Evolutionary conservation across 805 yeast species (phyloP).

Genomic region (Nakazawaea molendinolei): DNA sequence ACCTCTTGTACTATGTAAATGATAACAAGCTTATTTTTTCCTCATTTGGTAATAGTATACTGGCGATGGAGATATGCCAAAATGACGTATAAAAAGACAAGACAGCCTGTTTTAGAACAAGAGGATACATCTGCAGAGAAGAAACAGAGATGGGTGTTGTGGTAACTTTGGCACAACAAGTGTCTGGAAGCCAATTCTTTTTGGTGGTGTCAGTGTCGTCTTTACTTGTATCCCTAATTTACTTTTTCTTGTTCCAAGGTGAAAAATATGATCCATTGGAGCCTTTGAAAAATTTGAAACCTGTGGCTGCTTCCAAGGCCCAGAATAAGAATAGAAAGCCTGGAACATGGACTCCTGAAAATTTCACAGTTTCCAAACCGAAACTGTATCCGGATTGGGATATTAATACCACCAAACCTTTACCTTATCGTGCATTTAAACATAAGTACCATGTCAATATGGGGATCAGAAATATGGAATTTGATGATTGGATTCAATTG

Average conservation of each 20-base stretch:
- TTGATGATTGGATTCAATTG: conserved; percentile 58
- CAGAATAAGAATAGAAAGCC: conserved; percentile 38
- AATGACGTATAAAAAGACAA: neutral
- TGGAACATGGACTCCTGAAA: conserved; percentile 52
- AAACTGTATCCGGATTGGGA: conserved; percentile 42
- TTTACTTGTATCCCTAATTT: conserved; percentile 2
- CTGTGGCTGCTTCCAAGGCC: conserved; percentile 27
- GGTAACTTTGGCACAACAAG: neutral
- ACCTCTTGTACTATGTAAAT: neutral
- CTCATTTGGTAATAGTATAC: conserved; percentile 5
- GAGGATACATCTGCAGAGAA: too few relatives aligned
- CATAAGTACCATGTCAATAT: conserved; percentile 59
- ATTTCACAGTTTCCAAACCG: conserved; percentile 43
- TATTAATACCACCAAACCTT: conserved; percentile 40
- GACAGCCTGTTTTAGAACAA: neutral
- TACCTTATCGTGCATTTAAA: conserved; percentile 63
- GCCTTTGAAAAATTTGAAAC: conserved; percentile 15
- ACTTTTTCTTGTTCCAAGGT: neutral
- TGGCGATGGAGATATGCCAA: neutral
- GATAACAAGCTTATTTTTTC: conserved; percentile 8
- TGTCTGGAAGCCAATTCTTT: neutral
- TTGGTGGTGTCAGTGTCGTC: conserved; percentile 1
- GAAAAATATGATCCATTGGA: conserved; percentile 9
- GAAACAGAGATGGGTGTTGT: conserved; percentile 6
- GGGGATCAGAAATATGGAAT: conserved; percentile 63